Conservation (phyloP, 2,329 filamentous ascomycete species). For the Blumeria graminis region DNA sequence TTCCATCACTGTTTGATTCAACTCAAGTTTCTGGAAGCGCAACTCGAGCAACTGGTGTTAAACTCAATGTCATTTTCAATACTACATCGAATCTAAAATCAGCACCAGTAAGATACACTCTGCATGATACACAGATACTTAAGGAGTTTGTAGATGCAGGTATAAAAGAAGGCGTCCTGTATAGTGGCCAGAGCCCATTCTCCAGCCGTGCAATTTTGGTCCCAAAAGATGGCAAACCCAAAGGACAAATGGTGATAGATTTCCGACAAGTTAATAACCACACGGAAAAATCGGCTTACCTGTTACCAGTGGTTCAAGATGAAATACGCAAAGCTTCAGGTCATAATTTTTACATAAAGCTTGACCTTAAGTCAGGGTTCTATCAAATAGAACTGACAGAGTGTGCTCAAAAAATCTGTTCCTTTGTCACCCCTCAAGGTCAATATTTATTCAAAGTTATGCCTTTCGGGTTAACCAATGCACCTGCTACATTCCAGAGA, state of each 20-base stretch:
- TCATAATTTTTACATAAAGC: neutral
- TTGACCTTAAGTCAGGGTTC: constrained; percentile 1
- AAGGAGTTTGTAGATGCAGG: neutral
- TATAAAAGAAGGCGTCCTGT: neutral
- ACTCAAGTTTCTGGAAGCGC: neutral
- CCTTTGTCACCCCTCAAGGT: neutral
- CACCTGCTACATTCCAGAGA: neutral
- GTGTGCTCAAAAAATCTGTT: neutral
- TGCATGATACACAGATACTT: neutral
- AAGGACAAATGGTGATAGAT: neutral
- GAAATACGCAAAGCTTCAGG: constrained; percentile 1
- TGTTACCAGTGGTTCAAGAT: neutral
- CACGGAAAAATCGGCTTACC: neutral
- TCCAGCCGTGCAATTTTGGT: neutral
- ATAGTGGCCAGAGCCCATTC: neutral
- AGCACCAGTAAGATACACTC: neutral
- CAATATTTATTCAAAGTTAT: neutral
- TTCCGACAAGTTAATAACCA: neutral
- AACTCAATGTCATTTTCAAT: neutral
- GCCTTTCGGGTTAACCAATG: neutral
- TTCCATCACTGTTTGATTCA: neutral
- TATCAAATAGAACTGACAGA: constrained; percentile 1
- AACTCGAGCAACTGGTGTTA: neutral
- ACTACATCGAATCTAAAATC: neutral
- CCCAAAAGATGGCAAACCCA: neutral